Percentiles rank a stretch among this genome's conserved stretches.
Evolutionary conservation across 768 basidiomycete species (phyloP).

Genomic region (Clavaria fumosa): DNA sequence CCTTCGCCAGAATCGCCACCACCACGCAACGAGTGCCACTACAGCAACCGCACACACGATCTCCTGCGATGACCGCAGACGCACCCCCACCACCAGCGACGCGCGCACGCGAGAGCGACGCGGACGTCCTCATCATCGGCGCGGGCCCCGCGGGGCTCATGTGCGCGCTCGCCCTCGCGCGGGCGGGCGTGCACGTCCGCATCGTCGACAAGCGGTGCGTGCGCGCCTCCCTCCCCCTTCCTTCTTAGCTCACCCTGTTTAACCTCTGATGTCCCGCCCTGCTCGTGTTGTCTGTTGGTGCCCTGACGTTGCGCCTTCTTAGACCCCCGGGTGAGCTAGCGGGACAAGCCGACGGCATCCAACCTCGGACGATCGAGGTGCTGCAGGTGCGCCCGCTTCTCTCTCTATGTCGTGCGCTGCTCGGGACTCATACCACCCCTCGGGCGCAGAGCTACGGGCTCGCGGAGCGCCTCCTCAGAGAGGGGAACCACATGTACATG

Average conservation of each 20-base stretch:
- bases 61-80: too few species aligned
- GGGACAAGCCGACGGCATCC: constrained; percentile 47
- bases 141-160: constrained; percentile 51
- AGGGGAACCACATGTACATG: constrained; percentile 57
- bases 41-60: too few species aligned
- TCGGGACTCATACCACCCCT: background rate
- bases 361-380: constrained; percentile 39
- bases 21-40: too few species aligned
- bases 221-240: background rate
- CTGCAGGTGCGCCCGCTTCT: constrained; percentile 25
- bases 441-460: constrained; percentile 56
- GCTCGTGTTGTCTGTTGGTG: too few species aligned
- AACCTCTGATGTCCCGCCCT: too few species aligned
- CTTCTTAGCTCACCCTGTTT: too few species aligned
- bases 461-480: constrained; percentile 41
- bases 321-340: too few species aligned
- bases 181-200: constrained; percentile 39
- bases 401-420: background rate
- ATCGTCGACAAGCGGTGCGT: constrained; percentile 45
- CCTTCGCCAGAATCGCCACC: too few species aligned
- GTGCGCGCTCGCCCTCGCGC: constrained; percentile 48
- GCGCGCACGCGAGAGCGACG: constrained; percentile 20
- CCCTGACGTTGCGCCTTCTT: too few species aligned
- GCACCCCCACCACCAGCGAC: too few species aligned
- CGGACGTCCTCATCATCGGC: constrained; percentile 48